Evolutionary conservation across 1,284 basidiomycete species (phyloP), one percentile per base, ranked within the genome.

Genomic region (Cryptococcus amylolentus): DNA sequence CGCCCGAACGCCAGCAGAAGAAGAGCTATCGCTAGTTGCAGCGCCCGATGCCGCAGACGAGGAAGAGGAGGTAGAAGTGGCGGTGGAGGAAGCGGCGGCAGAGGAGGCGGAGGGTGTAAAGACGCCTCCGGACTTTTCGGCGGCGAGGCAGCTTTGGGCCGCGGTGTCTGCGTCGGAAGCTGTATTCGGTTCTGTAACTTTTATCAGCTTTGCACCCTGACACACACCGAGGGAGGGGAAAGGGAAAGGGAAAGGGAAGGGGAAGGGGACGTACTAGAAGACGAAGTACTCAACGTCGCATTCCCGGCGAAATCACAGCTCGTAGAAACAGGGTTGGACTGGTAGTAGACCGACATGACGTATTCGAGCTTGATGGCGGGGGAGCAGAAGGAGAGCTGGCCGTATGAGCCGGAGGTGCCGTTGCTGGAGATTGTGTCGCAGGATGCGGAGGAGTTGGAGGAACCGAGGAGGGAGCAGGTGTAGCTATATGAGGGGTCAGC

Each of bases 321-420:
- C 51, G 83, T 77, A 10, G 78, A 71, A 54, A 85, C 79, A 62
- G 83, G 82, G 71, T 82, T 82, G 55, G 83, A 84, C 70, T 89
- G 84, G 72, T 88, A 94, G 77, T 84, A 92, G 60, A 86, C 79
- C 68, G 83, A 88, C 84, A 95, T 89, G 55, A 87, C 86, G 75
- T 86, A 95, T 39, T 88, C 89, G 48, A 91, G 79, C 80, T 90
- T 87, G 75, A 86, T 82, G 38, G 82, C 88, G 84, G 75, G 71
- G 26, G 60, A 72, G 54, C 91, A 96, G 54, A 79, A 83, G 46
- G 88, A 85, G 26, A 91, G 78, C 43, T 80, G 76, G 39, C 91
- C 91, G 66, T 94, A 95, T 5, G 79, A 78, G 39, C 92, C 92
- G 16, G 83, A 81, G 14, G 81, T 76, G 46, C 92, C 91, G 70